phyloP scores from a whole-genome alignment of 768 basidiomycete species.

The Mycena indigotica region DNA sequence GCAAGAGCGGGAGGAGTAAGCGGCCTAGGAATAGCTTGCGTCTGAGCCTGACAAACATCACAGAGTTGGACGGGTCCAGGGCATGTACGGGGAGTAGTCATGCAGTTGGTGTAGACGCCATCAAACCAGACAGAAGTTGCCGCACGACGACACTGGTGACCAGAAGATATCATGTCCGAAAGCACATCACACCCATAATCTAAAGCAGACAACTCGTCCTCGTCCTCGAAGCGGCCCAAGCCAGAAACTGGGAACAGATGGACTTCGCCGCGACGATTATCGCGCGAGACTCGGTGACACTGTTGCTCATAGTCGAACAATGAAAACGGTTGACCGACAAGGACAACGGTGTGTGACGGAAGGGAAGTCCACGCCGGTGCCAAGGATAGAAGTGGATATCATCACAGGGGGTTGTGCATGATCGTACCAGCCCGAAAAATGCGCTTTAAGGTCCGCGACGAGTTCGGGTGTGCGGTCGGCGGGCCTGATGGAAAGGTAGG shows the following conservation, averaged over 20 bases:
- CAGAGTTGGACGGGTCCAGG: neutral
- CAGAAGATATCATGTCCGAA: neutral
- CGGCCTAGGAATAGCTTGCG: too few species aligned
- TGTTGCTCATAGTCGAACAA: conserved; percentile 4
- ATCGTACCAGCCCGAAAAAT: neutral
- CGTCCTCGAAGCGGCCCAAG: neutral
- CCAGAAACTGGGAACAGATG: neutral
- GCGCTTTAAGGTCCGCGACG: neutral
- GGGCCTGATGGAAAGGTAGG: conserved; percentile 2
- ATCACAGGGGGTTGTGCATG: neutral
- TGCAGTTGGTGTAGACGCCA: neutral
- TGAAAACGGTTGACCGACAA: neutral
- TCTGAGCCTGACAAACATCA: neutral
- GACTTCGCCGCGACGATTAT: neutral
- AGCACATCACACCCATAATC: neutral
- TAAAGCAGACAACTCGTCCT: neutral
- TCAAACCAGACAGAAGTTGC: neutral
- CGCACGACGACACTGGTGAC: neutral
- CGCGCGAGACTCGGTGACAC: neutral
- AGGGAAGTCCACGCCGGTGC: conserved; percentile 1
- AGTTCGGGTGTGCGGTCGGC: neutral
- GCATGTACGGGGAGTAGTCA: neutral
- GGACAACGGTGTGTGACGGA: neutral
- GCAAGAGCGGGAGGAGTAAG: too few species aligned
- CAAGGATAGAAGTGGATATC: conserved; percentile 1